These are phyloP conservation scores for Candida arabinofermentans DNA, from an alignment of 805 yeast species.

Conservation along the genomic window DNA sequence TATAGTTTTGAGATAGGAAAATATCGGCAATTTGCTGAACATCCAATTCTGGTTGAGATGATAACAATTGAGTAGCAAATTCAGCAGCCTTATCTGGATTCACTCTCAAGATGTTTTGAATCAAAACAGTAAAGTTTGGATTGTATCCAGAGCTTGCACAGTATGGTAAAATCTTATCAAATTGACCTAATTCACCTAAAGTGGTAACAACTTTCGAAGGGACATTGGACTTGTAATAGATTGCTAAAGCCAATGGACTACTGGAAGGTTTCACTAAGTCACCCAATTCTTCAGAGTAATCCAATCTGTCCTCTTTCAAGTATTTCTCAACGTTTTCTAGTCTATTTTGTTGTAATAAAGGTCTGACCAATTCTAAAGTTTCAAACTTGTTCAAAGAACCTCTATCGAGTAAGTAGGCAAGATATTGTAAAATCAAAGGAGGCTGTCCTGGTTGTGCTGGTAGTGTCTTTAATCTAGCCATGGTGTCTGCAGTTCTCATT, in stretches of 20 bases:
- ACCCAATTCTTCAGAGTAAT: slow-evolving; percentile 95
- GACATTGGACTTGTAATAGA: slow-evolving; percentile 76
- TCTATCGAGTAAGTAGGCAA: slow-evolving; percentile 85
- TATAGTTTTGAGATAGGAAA: slow-evolving; percentile 87
- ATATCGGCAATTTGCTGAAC: slow-evolving; percentile 88
- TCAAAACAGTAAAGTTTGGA: slow-evolving; percentile 86
- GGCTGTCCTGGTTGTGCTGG: slow-evolving; percentile 93
- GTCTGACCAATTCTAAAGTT: slow-evolving; percentile 90
- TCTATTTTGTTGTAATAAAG: slow-evolving; percentile 93
- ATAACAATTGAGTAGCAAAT: slow-evolving; percentile 83
- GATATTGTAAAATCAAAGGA: slow-evolving; percentile 90
- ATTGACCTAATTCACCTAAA: slow-evolving; percentile 93
- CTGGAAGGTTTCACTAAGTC: slow-evolving; percentile 91
- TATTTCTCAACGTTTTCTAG: slow-evolving; percentile 92
- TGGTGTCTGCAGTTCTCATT: slow-evolving; percentile 90
- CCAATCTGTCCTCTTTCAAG: slow-evolving; percentile 91
- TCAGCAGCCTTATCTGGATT: slow-evolving; percentile 99
- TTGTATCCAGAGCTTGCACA: slow-evolving; percentile 83
- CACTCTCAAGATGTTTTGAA: slow-evolving; percentile 85
- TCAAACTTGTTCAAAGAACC: slow-evolving; percentile 91
- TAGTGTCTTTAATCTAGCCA: slow-evolving; percentile 83
- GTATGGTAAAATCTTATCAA: slow-evolving; percentile 92
- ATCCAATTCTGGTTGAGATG: slow-evolving; percentile 61
- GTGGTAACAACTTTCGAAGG: slow-evolving; percentile 88
- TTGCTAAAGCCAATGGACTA: slow-evolving; percentile 80